A percentile compares a stretch with the other conserved stretches of the same genome.
Conservation (phyloP, 2,329 filamentous ascomycete genomes). For the Penicillium sp. region DNA sequence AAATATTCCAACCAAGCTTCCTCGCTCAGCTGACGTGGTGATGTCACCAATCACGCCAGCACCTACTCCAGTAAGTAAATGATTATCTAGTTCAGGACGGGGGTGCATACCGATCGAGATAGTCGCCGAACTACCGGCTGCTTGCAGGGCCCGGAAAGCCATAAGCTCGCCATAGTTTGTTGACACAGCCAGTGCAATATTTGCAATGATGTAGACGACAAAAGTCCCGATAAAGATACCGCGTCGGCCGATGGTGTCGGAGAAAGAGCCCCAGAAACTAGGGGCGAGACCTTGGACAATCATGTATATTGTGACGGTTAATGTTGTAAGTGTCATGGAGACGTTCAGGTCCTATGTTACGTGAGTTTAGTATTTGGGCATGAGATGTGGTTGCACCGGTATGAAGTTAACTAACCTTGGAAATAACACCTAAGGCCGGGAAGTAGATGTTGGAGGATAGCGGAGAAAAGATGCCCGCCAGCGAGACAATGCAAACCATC, state of each 20-base stretch:
- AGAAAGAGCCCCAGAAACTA: constrained; percentile 50
- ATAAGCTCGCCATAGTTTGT: constrained; percentile 46
- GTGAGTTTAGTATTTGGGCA: neutral
- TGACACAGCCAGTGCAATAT: constrained; percentile 47
- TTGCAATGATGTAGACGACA: constrained; percentile 48
- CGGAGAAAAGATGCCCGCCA: constrained; percentile 45
- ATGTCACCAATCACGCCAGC: constrained; percentile 46
- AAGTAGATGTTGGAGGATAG: constrained; percentile 49
- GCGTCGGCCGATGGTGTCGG: constrained; percentile 49
- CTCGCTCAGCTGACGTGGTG: constrained; percentile 37
- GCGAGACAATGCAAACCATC: constrained; percentile 41
- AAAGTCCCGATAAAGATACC: constrained; percentile 49
- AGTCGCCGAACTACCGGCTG: constrained; percentile 49
- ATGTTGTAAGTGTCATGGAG: constrained; percentile 29
- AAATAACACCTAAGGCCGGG: constrained; percentile 37
- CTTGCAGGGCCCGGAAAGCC: constrained; percentile 49
- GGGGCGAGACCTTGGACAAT: constrained; percentile 53
- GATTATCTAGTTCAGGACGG: neutral
- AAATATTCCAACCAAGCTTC: constrained; percentile 40
- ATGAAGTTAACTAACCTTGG: constrained; percentile 15
- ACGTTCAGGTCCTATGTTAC: constrained; percentile 21
- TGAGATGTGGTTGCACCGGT: neutral
- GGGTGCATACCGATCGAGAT: constrained; percentile 46
- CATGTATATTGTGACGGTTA: constrained; percentile 48
- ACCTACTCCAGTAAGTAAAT: constrained; percentile 19